phyloP scores from a whole-genome alignment of 2,329 filamentous ascomycete genomes.

The Cladosporium phlei region DNA sequence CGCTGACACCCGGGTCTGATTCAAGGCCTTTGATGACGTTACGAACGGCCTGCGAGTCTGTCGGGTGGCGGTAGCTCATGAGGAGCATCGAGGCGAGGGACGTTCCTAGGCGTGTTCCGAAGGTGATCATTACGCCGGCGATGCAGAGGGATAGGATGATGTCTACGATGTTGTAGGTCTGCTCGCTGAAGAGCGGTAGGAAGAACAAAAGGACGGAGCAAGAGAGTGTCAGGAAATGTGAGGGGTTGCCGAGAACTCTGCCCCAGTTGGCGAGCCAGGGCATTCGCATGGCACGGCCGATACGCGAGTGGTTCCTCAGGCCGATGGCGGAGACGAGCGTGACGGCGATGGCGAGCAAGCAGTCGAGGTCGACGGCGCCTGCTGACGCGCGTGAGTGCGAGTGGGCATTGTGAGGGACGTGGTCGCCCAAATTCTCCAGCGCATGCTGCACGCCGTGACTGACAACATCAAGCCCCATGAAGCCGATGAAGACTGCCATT shows the following conservation, averaged over 20 bases:
- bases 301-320: slow-evolving; percentile 84
- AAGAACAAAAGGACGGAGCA: slow-evolving; percentile 77
- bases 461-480: slow-evolving; percentile 93
- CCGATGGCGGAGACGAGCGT: slow-evolving; percentile 83
- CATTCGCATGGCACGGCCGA: slow-evolving; percentile 85
- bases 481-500: slow-evolving; percentile 92
- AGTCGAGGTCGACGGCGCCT: slow-evolving; percentile 75
- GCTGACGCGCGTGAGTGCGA: slow-evolving; percentile 62
- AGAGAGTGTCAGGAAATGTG: slow-evolving; percentile 86
- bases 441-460: slow-evolving; percentile 90
- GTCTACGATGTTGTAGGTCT: slow-evolving; percentile 81
- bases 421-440: slow-evolving; percentile 68
- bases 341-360: slow-evolving; percentile 72
- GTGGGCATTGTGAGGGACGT: slow-evolving; percentile 59
- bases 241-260: slow-evolving; percentile 85
- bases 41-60: slow-evolving; percentile 49
- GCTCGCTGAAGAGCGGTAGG: slow-evolving; percentile 73
- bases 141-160: slow-evolving; percentile 75
- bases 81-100: slow-evolving; percentile 89
- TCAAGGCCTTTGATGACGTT: slow-evolving; percentile 82
- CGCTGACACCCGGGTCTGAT: slow-evolving; percentile 67
- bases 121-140: slow-evolving; percentile 78
- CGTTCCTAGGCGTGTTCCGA: slow-evolving; percentile 78
- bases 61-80: slow-evolving; percentile 70
- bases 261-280: slow-evolving; percentile 77